Evolutionary conservation across 768 basidiomycete species (phyloP).

Genomic region (Phaeotremella fagi): DNA sequence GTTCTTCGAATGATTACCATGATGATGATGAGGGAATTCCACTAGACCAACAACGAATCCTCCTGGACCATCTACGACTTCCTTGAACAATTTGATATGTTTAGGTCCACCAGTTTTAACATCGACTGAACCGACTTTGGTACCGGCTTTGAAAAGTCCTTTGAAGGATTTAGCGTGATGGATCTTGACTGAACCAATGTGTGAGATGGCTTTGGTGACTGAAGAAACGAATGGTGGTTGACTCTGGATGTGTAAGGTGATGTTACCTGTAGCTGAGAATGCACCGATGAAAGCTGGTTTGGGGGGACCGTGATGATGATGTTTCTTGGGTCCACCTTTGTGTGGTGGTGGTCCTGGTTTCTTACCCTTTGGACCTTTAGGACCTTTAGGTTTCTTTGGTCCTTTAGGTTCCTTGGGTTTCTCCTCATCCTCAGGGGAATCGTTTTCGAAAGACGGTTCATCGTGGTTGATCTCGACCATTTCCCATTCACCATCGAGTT

Average conservation of each 20-base stretch:
- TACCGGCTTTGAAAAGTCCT: slow-evolving; percentile 24
- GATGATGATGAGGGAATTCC: slow-evolving; percentile 7
- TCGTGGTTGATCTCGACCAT: not conserved
- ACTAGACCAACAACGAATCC: slow-evolving; percentile 24
- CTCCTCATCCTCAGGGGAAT: slow-evolving; percentile 11
- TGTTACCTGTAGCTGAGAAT: slow-evolving; percentile 19
- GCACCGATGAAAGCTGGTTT: slow-evolving; percentile 26
- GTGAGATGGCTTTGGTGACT: slow-evolving; percentile 20
- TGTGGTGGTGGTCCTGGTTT: not conserved
- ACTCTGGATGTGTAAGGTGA: slow-evolving; percentile 21
- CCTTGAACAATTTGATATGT: slow-evolving; percentile 19
- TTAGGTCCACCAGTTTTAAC: slow-evolving; percentile 15
- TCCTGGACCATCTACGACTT: slow-evolving; percentile 19
- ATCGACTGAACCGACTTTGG: slow-evolving; percentile 17
- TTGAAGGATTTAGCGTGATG: slow-evolving; percentile 16
- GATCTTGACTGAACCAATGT: slow-evolving; percentile 17
- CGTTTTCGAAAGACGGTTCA: slow-evolving; percentile 6
- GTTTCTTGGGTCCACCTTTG: not conserved
- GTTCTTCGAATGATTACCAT: not conserved
- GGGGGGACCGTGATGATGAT: slow-evolving; percentile 10
- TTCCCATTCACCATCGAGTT: not conserved
- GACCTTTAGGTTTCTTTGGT: slow-evolving; percentile 2
- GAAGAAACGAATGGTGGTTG: slow-evolving; percentile 13
- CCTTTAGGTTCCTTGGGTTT: not conserved
- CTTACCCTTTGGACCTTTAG: not conserved